Evolutionary conservation across 2,329 filamentous ascomycete genomes (phyloP).

Genomic region (Penicillium paneum): DNA sequence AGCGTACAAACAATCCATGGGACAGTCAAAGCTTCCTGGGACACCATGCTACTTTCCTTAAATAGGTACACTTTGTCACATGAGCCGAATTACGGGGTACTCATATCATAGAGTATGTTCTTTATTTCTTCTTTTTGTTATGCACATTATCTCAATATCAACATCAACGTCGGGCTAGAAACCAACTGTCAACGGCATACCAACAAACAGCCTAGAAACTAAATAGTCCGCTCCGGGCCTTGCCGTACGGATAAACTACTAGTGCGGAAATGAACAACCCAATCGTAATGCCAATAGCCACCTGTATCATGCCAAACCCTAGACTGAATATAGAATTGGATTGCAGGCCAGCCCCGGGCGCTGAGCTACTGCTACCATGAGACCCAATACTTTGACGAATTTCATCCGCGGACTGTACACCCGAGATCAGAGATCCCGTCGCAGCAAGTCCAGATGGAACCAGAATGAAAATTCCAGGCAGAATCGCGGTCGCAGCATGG

Average conservation of each 20-base stretch:
- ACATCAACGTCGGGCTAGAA: not conserved
- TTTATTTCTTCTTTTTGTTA: not conserved
- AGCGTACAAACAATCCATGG: too few species aligned
- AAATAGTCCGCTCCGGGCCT: slow-evolving; percentile 42
- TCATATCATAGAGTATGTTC: not conserved
- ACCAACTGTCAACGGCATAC: not conserved
- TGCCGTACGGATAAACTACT: slow-evolving; percentile 42
- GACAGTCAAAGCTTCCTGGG: not conserved
- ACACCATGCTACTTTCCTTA: not conserved
- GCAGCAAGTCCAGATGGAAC: slow-evolving; percentile 59
- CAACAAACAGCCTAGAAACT: slow-evolving; percentile 28
- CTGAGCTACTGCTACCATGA: slow-evolving; percentile 5
- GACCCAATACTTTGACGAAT: slow-evolving; percentile 38
- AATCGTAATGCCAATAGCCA: slow-evolving; percentile 44
- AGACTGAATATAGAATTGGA: slow-evolving; percentile 30
- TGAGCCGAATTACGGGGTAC: not conserved
- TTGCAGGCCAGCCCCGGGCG: slow-evolving; percentile 18
- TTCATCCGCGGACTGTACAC: slow-evolving; percentile 55
- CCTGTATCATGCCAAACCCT: slow-evolving; percentile 43
- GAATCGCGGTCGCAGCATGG: slow-evolving; percentile 76
- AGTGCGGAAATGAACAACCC: slow-evolving; percentile 42
- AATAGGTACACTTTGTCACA: not conserved
- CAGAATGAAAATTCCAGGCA: slow-evolving; percentile 77
- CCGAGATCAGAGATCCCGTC: slow-evolving; percentile 54
- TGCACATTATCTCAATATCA: not conserved